Base-by-base conservation (phyloP, 2,329 filamentous ascomycete genomes). In the Penicillium crustosum region DNA sequence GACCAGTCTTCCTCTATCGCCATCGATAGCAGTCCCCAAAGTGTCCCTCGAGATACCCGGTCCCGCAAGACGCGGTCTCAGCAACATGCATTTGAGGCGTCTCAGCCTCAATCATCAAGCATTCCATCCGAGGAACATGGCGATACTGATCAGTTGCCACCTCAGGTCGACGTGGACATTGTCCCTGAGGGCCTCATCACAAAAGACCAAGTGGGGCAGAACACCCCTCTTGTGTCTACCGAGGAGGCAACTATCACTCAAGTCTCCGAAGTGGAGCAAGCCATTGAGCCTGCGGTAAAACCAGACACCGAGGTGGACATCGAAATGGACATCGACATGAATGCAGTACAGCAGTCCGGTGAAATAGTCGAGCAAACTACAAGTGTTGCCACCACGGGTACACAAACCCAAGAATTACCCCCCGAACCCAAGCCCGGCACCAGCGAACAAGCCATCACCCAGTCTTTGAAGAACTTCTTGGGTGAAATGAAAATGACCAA, bases 401-500 rank as follows among this genome's bases (percentile, higher is more conserved):
- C 62, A 38, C 65, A 67, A 43, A 62, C 63, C 39, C 53, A 52
- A 25, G 61, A 50, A 13, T 48, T 50, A 15, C 7, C 41, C 36
- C 38, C 55, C 6, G 39, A 15, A 8, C 36, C 49, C 15, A 45
- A 58, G 27, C 6, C 49, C 19, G 45, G 58, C n/a, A 50, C 33
- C 21, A 55, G 44, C 29, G 57, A 64, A 21, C 71, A 60, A 77
- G 74, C 63, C 9, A 86, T 89, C 58, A 78, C 86, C 60, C 73
- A 73, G 58, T 78, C 81, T 38, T 79, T 89, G 43, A 80, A 76
- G 60, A 77, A 76, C 21, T 78, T 89, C 0, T 73, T 94, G 25
- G 78, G 80, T 21, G 81, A 86, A 61, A 78, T 92, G 57, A 83
- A 81, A 53, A 77, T 76, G 29, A 79, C 86, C 23, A 79, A 83